These are phyloP conservation scores for Polymyxa betae DNA, from an alignment of 208 protist species.

Conservation along the genomic window DNA sequence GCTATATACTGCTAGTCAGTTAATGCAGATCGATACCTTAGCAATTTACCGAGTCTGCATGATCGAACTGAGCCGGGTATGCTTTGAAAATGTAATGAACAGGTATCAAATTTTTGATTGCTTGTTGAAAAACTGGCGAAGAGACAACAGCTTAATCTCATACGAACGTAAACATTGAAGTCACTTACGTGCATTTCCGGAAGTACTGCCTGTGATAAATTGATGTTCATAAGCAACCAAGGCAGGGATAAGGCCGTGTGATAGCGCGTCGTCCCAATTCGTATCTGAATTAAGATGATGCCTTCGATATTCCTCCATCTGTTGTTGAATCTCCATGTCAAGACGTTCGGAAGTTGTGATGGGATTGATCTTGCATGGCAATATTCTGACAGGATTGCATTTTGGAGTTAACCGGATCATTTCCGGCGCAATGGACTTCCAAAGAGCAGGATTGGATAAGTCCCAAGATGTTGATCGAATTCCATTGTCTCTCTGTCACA, in stretches of 20 bases:
- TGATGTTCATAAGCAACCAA: slow-evolving; percentile 31
- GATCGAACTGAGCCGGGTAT: slow-evolving; percentile 22
- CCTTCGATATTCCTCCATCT: slow-evolving; percentile 32
- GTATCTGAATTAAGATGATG: neutral
- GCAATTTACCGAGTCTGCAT: neutral
- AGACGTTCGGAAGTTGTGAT: neutral
- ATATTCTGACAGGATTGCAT: neutral
- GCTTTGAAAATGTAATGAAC: slow-evolving; percentile 7
- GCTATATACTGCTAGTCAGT: neutral
- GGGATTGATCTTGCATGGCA: neutral
- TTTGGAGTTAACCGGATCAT: neutral
- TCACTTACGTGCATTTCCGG: neutral
- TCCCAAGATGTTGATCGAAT: neutral
- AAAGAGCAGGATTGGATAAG: neutral
- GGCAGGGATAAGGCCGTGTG: neutral
- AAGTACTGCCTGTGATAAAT: neutral
- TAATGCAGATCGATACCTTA: neutral
- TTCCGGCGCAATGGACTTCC: neutral
- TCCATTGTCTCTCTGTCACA: neutral
- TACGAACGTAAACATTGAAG: neutral
- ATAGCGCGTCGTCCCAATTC: neutral
- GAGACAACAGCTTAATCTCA: neutral
- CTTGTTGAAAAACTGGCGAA: neutral
- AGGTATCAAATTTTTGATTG: neutral
- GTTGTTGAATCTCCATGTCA: neutral